These are phyloP conservation scores for Gaeumannomyces sp. DNA, from an alignment of 2,329 filamentous ascomycete species.

Conservation along the genomic window DNA sequence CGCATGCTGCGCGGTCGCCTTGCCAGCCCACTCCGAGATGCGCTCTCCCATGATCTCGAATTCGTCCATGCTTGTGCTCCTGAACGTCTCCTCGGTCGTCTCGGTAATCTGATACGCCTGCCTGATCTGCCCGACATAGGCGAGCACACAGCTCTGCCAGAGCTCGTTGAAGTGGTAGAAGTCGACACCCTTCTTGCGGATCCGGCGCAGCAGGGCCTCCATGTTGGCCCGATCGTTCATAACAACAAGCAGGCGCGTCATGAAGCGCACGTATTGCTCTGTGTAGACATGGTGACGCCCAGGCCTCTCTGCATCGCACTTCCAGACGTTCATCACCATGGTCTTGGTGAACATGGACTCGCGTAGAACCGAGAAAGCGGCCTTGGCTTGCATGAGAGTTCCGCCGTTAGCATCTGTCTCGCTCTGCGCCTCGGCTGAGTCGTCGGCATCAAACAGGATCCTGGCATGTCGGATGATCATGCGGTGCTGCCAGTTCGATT, in stretches of 20 bases:
- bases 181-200: conserved; percentile 76
- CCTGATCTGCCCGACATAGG: conserved; percentile 48
- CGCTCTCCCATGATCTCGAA: conserved; percentile 51
- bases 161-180: conserved; percentile 57
- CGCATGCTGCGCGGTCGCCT: conserved; percentile 29
- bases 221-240: conserved; percentile 69
- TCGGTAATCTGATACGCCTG: conserved; percentile 39
- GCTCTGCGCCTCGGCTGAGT: conserved; percentile 14
- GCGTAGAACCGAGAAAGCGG: conserved; percentile 70
- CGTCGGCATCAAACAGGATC: conserved; percentile 45
- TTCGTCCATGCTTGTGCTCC: conserved; percentile 45
- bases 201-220: conserved; percentile 70
- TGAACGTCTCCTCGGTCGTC: conserved; percentile 49
- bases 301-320: conserved; percentile 75
- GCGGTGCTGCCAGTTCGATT: conserved; percentile 92
- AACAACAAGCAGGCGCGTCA: conserved; percentile 67
- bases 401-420: conserved; percentile 46
- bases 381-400: conserved; percentile 60
- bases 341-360: conserved; percentile 82
- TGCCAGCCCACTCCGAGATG: conserved; percentile 48
- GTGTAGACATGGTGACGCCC: conserved; percentile 92
- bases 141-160: conserved; percentile 50
- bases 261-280: conserved; percentile 76
- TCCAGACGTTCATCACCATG: conserved; percentile 93
- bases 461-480: conserved; percentile 70